Evolutionary conservation across 2,329 filamentous ascomycete species (phyloP).

Genomic region (Xylariaceae sp.): DNA sequence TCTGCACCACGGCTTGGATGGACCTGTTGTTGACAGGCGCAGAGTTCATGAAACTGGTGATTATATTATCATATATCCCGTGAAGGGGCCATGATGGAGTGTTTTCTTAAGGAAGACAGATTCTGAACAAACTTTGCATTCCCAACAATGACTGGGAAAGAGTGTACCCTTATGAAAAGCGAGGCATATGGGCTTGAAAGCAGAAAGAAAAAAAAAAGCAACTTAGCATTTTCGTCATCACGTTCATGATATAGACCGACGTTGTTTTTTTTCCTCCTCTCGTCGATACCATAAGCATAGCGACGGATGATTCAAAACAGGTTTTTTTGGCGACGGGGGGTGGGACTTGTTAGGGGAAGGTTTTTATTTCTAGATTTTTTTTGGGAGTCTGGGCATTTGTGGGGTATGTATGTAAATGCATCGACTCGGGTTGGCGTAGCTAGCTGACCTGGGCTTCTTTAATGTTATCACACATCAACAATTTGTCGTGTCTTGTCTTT

Average conservation of each 20-base stretch:
- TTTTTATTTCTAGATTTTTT: not conserved
- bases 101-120: not conserved
- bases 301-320: constrained; percentile 14
- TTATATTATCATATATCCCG: too few relatives aligned
- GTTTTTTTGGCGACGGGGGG: constrained; percentile 1
- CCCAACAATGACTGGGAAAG: not conserved
- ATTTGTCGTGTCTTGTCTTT: not conserved
- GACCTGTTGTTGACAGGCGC: too few relatives aligned
- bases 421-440: not conserved
- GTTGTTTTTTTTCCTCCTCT: not conserved
- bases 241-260: constrained; percentile 6
- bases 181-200: not conserved
- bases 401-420: not conserved
- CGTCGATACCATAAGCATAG: constrained; percentile 15
- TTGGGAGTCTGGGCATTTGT: not conserved
- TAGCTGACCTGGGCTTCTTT: not conserved
- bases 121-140: not conserved
- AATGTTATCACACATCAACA: not conserved
- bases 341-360: too few relatives aligned
- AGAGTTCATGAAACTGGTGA: too few relatives aligned
- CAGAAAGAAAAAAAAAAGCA: not conserved
- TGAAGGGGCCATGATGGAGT: not conserved
- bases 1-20: not conserved
- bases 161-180: not conserved
- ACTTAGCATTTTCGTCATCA: constrained; percentile 5